Base-by-base conservation (phyloP, 2,329 filamentous ascomycete species). In the Cladosporium sp. region DNA sequence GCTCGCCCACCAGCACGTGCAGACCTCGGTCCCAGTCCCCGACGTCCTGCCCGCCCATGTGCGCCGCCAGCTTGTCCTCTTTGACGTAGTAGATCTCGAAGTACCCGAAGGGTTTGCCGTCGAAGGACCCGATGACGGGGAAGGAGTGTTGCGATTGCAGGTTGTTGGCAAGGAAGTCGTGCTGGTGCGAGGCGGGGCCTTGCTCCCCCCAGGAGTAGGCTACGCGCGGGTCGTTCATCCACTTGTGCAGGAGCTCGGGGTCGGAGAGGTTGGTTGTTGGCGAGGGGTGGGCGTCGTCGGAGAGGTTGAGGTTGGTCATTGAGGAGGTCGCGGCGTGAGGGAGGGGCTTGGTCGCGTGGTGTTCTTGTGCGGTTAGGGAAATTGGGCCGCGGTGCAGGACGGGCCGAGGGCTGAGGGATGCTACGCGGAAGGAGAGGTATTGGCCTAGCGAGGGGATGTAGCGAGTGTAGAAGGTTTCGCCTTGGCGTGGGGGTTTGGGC, bases 1-100 rank as follows among this genome's bases (percentile, higher is more conserved):
- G 84, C 71, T 97, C 93, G 1, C 93, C 93, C 3, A 98, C 80
- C 37, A 98, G 74, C 10, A 93, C 83, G 64, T 98, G 93, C 14
- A 97, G 72, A 0, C 93, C 93, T 6, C 93, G 78, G 62, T 97
- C 92, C 70, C 86, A 97, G 62, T 95, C 87, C 7, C 80, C 81
- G 6, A 79, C 80, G 3, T 80, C 78, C 8, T 14, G 38, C 18
- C 78, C 78, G 0, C 67, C 83, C 3, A 95, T 70, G 58, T 89
- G 77, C 44, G 77, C 79, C 0, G 88, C 89, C 1, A 98, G 68
- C 0, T 77, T 73, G 64, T 97, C 93, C 67, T 98, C 93, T 64
- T 95, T 95, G 3, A 93, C 89, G 92, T 93, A 98, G 72, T 98
- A 98, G 33, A 98, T 80, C 73, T 98, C 93, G 66, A 98, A 96